Percentiles rank a stretch among this genome's conserved stretches.
Evolutionary conservation across 805 yeast species (phyloP).

Genomic region (Lachancea lanzarotensis): DNA sequence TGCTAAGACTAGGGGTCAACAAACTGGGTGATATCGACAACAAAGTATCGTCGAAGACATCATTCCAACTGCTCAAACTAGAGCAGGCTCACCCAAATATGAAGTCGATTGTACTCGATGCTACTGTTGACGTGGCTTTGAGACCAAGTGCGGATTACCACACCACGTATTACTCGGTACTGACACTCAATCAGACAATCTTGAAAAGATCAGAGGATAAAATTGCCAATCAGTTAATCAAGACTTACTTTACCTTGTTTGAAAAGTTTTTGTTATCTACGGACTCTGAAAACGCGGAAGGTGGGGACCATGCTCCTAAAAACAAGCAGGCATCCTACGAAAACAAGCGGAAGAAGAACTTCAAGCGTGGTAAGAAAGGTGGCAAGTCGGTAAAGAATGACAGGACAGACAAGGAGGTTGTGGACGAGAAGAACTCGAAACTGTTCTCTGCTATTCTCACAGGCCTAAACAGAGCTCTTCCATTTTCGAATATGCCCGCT

Average conservation of each 20-base stretch:
- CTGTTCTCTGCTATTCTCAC: slow-evolving; percentile 86
- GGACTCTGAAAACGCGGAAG: slow-evolving; percentile 40
- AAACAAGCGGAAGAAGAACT: slow-evolving; percentile 64
- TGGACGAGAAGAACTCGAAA: slow-evolving; percentile 76
- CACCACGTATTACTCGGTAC: slow-evolving; percentile 78
- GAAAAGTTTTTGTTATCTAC: slow-evolving; percentile 73
- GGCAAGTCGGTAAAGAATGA: slow-evolving; percentile 68
- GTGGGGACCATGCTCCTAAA: slow-evolving; percentile 36
- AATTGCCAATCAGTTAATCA: slow-evolving; percentile 77
- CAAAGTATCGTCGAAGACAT: slow-evolving; percentile 83
- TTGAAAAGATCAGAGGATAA: slow-evolving; percentile 67
- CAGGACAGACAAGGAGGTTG: slow-evolving; percentile 56
- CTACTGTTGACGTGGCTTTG: slow-evolving; percentile 75
- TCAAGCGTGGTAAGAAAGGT: slow-evolving; percentile 82
- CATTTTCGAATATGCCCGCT: slow-evolving; percentile 71
- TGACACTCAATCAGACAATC: slow-evolving; percentile 90
- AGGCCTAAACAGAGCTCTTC: slow-evolving; percentile 94
- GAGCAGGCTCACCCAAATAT: slow-evolving; percentile 94
- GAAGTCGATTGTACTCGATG: slow-evolving; percentile 73
- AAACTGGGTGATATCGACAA: slow-evolving; percentile 91
- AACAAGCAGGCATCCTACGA: slow-evolving; percentile 37
- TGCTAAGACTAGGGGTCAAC: slow-evolving; percentile 82
- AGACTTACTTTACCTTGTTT: slow-evolving; percentile 79
- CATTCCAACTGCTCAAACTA: slow-evolving; percentile 68
- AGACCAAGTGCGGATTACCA: slow-evolving; percentile 75